A percentile compares a stretch with the other conserved stretches of the same genome.
These are phyloP conservation scores for Mortierella sp. DNA, from an alignment of 371 early-diverging fungal species.

Conservation along the genomic window DNA sequence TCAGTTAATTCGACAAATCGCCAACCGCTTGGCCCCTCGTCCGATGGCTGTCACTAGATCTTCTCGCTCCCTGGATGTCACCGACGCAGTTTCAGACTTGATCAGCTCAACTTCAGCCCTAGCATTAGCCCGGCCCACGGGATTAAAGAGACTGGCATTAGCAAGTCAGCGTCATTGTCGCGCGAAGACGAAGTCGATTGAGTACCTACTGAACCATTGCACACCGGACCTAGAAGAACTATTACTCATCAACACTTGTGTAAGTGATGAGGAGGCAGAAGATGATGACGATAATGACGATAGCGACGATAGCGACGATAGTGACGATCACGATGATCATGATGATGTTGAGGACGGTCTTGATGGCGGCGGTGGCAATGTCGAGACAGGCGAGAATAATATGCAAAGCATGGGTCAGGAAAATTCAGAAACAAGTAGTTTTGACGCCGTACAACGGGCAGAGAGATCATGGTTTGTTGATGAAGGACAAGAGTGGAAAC, in stretches of 20 bases:
- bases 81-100: too few relatives aligned
- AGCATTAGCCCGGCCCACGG: background rate
- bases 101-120: background rate
- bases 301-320: too few relatives aligned
- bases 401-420: background rate
- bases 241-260: slow-evolving; percentile 25
- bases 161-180: slow-evolving; percentile 22
- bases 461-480: background rate
- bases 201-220: slow-evolving; percentile 32
- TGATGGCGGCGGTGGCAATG: too few relatives aligned
- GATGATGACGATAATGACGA: background rate
- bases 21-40: too few relatives aligned
- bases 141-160: slow-evolving; percentile 22
- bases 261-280: slow-evolving; percentile 26
- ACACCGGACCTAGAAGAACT: slow-evolving; percentile 33
- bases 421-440: background rate
- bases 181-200: slow-evolving; percentile 23
- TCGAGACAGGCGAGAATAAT: background rate
- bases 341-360: too few relatives aligned
- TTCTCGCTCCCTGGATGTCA: too few relatives aligned
- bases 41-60: too few relatives aligned
- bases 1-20: too few relatives aligned
- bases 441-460: background rate
- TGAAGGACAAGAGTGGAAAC: slow-evolving; percentile 6
- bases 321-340: too few relatives aligned